A percentile compares a stretch with the other conserved stretches of the same genome.
phyloP scores from a whole-genome alignment of 306 rosid genomes.

The Vicia villosa region DNA sequence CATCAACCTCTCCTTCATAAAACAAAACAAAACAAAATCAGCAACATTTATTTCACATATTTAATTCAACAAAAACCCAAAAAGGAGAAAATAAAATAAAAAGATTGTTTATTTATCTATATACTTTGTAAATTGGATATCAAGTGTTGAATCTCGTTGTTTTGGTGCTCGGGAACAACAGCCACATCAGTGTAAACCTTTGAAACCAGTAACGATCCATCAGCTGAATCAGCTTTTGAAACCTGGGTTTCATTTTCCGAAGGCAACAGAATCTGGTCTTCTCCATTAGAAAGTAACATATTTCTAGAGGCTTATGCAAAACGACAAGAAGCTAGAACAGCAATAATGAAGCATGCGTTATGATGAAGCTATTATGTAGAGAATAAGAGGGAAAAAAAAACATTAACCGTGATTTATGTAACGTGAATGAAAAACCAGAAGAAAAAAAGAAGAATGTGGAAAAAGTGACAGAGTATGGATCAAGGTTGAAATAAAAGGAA shows the following conservation, averaged over 20 bases:
- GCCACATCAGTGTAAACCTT: constrained; percentile 68
- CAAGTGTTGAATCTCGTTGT: constrained; percentile 54
- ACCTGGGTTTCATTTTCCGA: constrained; percentile 16
- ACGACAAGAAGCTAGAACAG: constrained; percentile 4
- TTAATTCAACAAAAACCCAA: constrained; percentile 19
- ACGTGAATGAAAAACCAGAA: background rate
- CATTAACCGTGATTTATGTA: constrained; percentile 35
- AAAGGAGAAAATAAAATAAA: background rate
- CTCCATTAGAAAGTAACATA: constrained; percentile 56
- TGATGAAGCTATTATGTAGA: constrained; percentile 34
- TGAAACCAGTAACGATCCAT: constrained; percentile 52
- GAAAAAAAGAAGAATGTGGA: constrained; percentile 1
- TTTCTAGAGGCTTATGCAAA: constrained; percentile 24
- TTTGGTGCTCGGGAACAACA: constrained; percentile 77
- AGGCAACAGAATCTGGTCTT: constrained; percentile 56
- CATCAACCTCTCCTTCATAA: constrained; percentile 67
- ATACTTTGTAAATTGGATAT: constrained; percentile 71
- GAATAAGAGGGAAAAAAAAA: background rate
- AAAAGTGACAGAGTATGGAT: background rate
- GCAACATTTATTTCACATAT: constrained; percentile 24
- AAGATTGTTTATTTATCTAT: constrained; percentile 39
- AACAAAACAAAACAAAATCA: constrained; percentile 22
- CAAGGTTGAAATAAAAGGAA: background rate
- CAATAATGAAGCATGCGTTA: constrained; percentile 33
- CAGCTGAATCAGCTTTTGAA: constrained; percentile 44